These are phyloP conservation scores for Peronospora belbahrii DNA, from an alignment of 352 stramenopile species.

Conservation along the genomic window DNA sequence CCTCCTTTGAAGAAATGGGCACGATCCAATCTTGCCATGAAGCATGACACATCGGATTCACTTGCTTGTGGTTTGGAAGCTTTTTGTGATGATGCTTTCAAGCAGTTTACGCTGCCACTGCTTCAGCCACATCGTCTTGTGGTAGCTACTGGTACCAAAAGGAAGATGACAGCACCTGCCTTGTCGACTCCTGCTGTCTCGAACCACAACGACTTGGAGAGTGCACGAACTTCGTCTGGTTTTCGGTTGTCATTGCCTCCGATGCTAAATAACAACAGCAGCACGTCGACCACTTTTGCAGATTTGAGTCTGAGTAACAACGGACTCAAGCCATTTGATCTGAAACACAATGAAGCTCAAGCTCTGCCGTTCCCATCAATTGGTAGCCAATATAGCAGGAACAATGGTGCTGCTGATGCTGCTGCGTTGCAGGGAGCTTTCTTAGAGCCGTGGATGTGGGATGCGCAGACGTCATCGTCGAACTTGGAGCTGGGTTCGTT, in stretches of 20 bases:
- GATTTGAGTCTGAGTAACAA: conserved; percentile 7
- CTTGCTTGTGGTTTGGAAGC: conserved; percentile 41
- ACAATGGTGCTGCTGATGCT: conserved; percentile 19
- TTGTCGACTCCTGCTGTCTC: conserved; percentile 16
- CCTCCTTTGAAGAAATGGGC: conserved; percentile 49
- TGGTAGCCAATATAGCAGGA: conserved; percentile 1
- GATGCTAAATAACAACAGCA: conserved; percentile 9
- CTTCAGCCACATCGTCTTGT: conserved; percentile 36
- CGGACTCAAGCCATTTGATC: conserved; percentile 19
- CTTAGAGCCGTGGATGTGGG: conserved; percentile 60
- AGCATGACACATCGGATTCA: conserved; percentile 14
- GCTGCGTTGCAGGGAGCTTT: conserved; percentile 38
- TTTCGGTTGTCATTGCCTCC: conserved; percentile 26
- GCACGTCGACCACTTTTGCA: background rate
- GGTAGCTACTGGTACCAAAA: conserved; percentile 20
- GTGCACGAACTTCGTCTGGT: conserved; percentile 14
- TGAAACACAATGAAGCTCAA: conserved; percentile 23
- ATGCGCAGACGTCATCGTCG: conserved; percentile 34
- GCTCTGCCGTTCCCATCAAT: conserved; percentile 27
- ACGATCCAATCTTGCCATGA: conserved; percentile 18
- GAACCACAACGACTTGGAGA: conserved; percentile 12
- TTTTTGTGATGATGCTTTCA: conserved; percentile 41
- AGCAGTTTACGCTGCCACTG: conserved; percentile 42
- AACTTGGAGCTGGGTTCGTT: conserved; percentile 39
- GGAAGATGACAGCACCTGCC: background rate